phyloP scores from a whole-genome alignment of 1,284 basidiomycete species.

The Microbotryomycetes sp. region DNA sequence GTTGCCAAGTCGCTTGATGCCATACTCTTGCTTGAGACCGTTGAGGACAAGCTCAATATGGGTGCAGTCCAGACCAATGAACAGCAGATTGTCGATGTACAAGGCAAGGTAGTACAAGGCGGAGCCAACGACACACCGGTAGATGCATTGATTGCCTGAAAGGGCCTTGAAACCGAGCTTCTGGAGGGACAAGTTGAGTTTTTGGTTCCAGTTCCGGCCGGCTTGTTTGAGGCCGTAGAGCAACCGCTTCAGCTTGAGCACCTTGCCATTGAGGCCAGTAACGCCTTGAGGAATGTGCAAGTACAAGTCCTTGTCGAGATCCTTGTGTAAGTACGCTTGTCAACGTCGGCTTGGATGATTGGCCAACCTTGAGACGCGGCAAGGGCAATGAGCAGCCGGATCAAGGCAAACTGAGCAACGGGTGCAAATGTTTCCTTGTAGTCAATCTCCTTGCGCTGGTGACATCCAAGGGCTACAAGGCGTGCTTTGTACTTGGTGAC shows the following conservation, averaged over 20 bases:
- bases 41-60: conserved; percentile 34
- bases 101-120: conserved; percentile 30
- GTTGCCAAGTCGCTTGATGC: conserved; percentile 40
- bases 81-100: conserved; percentile 41
- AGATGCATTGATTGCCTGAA: conserved; percentile 34
- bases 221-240: conserved; percentile 46
- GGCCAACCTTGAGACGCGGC: conserved; percentile 40
- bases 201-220: conserved; percentile 40
- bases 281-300: conserved; percentile 39
- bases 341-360: conserved; percentile 45
- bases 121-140: background rate
- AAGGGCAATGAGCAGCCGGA: conserved; percentile 41
- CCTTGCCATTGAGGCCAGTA: conserved; percentile 1
- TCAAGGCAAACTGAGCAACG: conserved; percentile 40
- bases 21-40: conserved; percentile 34
- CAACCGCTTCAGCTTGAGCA: conserved; percentile 20
- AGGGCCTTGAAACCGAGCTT: conserved; percentile 33
- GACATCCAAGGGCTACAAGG: conserved; percentile 46
- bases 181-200: conserved; percentile 33
- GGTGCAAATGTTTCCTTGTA: conserved; percentile 46
- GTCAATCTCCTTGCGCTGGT: conserved; percentile 44
- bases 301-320: conserved; percentile 44
- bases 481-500: conserved; percentile 42
- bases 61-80: conserved; percentile 24
- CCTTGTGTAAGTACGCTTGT: conserved; percentile 45